phyloP scores from a whole-genome alignment of 164 flowering plant species.

The Platanus orientalis region DNA sequence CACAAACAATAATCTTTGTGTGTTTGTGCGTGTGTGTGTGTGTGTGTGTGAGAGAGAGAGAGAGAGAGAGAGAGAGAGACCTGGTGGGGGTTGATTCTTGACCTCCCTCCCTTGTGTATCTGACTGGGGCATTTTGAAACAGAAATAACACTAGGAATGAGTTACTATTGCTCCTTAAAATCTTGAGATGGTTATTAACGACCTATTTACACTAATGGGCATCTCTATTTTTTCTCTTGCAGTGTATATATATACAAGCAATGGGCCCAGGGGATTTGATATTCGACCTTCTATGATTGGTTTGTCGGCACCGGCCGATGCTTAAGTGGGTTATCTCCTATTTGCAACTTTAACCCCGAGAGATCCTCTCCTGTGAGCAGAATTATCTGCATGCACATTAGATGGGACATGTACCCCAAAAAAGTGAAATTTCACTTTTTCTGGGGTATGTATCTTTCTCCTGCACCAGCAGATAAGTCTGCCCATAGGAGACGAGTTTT shows the following conservation, averaged over 20 bases:
- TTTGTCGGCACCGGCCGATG: background rate
- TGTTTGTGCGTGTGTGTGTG: background rate
- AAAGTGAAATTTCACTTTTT: no score
- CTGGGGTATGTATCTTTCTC: no score
- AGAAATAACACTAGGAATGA: background rate
- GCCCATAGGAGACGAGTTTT: no score
- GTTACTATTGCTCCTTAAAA: background rate
- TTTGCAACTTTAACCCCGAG: no score
- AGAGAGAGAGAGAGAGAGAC: slow-evolving; percentile 6
- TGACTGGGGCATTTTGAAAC: background rate
- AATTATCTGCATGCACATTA: no score
- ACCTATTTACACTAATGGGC: background rate
- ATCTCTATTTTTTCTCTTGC: background rate
- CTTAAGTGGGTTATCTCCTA: background rate
- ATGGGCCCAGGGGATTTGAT: background rate
- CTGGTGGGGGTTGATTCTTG: background rate
- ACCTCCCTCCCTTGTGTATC: background rate
- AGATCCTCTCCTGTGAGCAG: no score
- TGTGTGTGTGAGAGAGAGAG: background rate
- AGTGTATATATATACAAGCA: background rate
- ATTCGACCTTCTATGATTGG: background rate
- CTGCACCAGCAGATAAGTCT: no score
- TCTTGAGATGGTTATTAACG: background rate
- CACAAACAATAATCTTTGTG: background rate
- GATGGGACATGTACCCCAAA: no score